Evolutionary conservation across 306 rosid species (phyloP), one percentile per base, ranked within the genome.

Genomic region (Pyrus communis): DNA sequence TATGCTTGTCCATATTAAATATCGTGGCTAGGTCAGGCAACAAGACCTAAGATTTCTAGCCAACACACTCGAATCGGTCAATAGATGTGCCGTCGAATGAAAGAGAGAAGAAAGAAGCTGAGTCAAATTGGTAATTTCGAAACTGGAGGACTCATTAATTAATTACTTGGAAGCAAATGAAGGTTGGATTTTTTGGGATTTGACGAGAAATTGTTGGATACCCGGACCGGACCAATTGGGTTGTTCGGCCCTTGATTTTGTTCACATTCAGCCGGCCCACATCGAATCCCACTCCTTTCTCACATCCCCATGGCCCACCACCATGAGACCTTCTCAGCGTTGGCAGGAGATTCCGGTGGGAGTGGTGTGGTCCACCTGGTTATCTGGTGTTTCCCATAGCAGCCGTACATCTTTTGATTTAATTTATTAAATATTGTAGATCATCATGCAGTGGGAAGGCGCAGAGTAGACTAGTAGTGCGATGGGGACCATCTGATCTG

Each of bases 311-410:
- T 38, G 10, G 42, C 42, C 42, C 42, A 38, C 42, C 42, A 38
- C 42, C 10, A 10, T 38, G 42, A 38, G 42, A 38, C 42, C 42
- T 38, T 38, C 42, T 1, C 42, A 38, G 65, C 22, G 35, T 9
- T 52, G 63, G 25, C 62, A 45, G 49, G 52, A 28, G 76, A 60
- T 75, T 69, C 74, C 52, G 49, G 55, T 69, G 68, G 52, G 21
- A 5, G 55, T 49, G 55, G 18, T 55, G 18, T 13, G 19, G 81
- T 70, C 57, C 40, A 35, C 77, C 80, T 63, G 69, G 10, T 75
- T 23, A 70, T 81, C 77, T 60, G 80, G 43, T 71, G 81, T 11
- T 71, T 49, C 8, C 9, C 22, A 54, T 11, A 15, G 35, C 12
- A 45, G 19, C 62, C 28, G 38, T 77, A 46, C 62, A 57, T 15